Evolutionary conservation across 441 rosid species (phyloP), one percentile per base, ranked within the genome.

Genomic region (Isatis lusitanica): DNA sequence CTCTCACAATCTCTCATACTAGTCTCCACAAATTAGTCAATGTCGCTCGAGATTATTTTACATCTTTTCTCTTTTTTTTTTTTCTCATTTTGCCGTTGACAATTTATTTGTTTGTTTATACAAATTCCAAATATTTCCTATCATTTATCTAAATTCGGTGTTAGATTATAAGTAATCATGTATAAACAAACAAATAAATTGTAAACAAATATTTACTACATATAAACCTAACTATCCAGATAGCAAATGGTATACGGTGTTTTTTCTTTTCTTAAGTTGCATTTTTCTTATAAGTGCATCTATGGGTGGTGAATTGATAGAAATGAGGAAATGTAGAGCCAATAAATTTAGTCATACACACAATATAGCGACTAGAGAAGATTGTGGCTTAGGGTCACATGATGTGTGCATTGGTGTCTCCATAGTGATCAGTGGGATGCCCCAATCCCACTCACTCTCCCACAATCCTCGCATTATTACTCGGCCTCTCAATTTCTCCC

Each of bases 391-490:
- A 74, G 15, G 44, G 68, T 59, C 62, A 40, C 78, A 66, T 66
- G 78, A 66, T 66, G 40, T 66, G 70, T 60, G 68, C 51, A 60
- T 68, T 75, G 58, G 69, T 75, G 79, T 75, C 65, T 68, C 59
- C 79, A 55, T 17, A 56, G 60, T 70, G 65, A 69, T 56, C 42
- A 52, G 65, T 75, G 70, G 52, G 43, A 53, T 53, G 18, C 44
- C 50, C 63, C 51, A 74, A 40, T n/a, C 31, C 68, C 68, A 74
- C 73, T 67, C 4, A 44, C 42, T n/a, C 38, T 73, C 62, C 78
- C 79, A 62, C 26, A 68, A 68, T 69, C 70, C 65, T 75, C 74
- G 74, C 79, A 75, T 75, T 53, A 53, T 53, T 52, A 42, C 65
- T 53, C 74, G 63, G 59, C 57, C 59, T 46, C 50, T 74, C 64